phyloP scores from a whole-genome alignment of 108 stramenopile species.

The Discostella pseudostelligera region DNA sequence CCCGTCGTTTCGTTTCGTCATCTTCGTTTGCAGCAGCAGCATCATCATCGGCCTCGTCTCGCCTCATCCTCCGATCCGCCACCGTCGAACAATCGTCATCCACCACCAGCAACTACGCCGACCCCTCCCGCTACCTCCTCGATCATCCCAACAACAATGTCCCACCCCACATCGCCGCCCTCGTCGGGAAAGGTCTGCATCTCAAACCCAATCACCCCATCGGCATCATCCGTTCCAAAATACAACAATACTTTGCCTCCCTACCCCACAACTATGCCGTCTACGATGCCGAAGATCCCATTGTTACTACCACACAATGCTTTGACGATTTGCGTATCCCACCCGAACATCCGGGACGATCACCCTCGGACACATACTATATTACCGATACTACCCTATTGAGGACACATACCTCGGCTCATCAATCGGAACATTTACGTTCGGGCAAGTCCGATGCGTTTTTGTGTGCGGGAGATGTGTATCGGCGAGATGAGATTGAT shows the following conservation, averaged over 20 bases:
- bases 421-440: constrained; percentile 88
- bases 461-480: constrained; percentile 91
- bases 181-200: constrained; percentile 72
- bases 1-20: not conserved
- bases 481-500: constrained; percentile 96
- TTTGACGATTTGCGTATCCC: constrained; percentile 82
- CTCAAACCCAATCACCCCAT: constrained; percentile 63
- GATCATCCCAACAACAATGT: constrained; percentile 75
- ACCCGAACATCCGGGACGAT: constrained; percentile 89
- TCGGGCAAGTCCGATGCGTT: constrained; percentile 60
- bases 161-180: constrained; percentile 63
- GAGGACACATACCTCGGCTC: constrained; percentile 95
- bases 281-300: constrained; percentile 76
- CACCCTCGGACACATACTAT: constrained; percentile 93
- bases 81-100: constrained; percentile 29
- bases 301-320: constrained; percentile 67
- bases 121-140: constrained; percentile 44
- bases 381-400: constrained; percentile 67
- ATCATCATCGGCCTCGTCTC: too few species aligned
- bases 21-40: not conserved
- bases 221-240: constrained; percentile 74
- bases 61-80: constrained; percentile 17
- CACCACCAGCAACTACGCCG: constrained; percentile 34
- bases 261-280: constrained; percentile 34
- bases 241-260: constrained; percentile 69